Evolutionary conservation across 2,329 filamentous ascomycete species (phyloP).

Genomic region (Diplodia sapinea): DNA sequence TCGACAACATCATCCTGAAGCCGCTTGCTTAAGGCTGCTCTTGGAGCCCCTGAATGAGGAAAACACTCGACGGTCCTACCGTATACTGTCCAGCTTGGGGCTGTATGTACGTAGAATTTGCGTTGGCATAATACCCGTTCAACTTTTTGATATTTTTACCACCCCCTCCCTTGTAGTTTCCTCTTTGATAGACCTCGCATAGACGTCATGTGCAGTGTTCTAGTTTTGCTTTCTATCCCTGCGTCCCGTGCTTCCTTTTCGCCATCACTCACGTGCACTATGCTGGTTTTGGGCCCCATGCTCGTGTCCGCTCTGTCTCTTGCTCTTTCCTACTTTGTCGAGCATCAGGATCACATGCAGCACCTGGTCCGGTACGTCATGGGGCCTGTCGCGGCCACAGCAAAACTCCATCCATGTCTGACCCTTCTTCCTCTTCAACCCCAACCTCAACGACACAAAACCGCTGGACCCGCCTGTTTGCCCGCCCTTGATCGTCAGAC

Average conservation of each 20-base stretch:
- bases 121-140: not conserved
- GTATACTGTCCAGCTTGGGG: not conserved
- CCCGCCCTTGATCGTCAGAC: not conserved
- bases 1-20: constrained; percentile 83
- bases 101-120: not conserved
- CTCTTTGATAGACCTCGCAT: not conserved
- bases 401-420: not conserved
- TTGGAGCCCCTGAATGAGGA: not conserved
- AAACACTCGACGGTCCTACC: not conserved
- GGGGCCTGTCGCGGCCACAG: not conserved
- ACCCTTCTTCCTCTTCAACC: not conserved
- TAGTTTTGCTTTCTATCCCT: not conserved
- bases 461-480: not conserved
- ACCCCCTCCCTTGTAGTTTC: not conserved
- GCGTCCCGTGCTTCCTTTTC: not conserved
- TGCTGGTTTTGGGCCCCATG: not conserved
- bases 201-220: not conserved
- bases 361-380: not conserved
- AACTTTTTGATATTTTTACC: not conserved
- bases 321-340: not conserved
- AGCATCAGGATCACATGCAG: not conserved
- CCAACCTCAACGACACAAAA: not conserved
- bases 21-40: constrained; percentile 31
- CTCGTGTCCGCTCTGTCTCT: not conserved
- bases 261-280: too few relatives aligned